Base-by-base conservation (phyloP, 495 filamentous ascomycete species). In the Lophiotrema nucula region DNA sequence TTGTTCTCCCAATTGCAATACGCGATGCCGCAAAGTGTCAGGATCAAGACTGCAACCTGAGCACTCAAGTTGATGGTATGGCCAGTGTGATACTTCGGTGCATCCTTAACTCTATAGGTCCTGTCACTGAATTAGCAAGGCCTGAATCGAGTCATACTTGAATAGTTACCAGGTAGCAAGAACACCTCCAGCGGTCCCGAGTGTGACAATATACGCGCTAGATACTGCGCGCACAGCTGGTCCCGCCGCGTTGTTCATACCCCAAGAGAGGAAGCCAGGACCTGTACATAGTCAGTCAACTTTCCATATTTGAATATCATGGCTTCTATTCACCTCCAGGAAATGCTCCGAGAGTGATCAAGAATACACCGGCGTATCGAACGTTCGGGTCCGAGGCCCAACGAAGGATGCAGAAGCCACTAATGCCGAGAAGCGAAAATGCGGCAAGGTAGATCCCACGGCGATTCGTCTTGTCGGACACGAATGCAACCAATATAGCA, bases 281-380 rank as follows among this genome's bases (percentile, higher is more conserved):
- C 80, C n/a, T n/a, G n/a, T n/a, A n/a, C n/a, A n/a, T n/a, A n/a
- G n/a, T n/a, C n/a, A n/a, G n/a, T n/a, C n/a, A n/a, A n/a, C n/a
- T n/a, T n/a, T n/a, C n/a, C n/a, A n/a, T n/a, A n/a, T n/a, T n/a
- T n/a, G n/a, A n/a, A n/a, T n/a, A n/a, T n/a, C n/a, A n/a, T n/a
- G n/a, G n/a, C n/a, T n/a, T n/a, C n/a, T n/a, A n/a, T n/a, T n/a
- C n/a, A n/a, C n/a, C 80, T 25, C 65, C 65, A 12, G 65, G 65
- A 41, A 68, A 78, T 26, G 71, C 71, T 48, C 81, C 82, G 26
- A 71, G 66, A 3, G 85, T 83, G 53, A 89, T 77, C 28, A 96
- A 70, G 71, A 90, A 90, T 15, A 96, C 76, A 1, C 84, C 88
- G 0, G 73, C 83, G 62, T 95, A 96, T 69, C 89, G 75, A 31